Evolutionary conservation across 768 basidiomycete genomes (phyloP), one percentile per base, ranked within the genome.

Genomic region (Stropharia rugosoannulata): DNA sequence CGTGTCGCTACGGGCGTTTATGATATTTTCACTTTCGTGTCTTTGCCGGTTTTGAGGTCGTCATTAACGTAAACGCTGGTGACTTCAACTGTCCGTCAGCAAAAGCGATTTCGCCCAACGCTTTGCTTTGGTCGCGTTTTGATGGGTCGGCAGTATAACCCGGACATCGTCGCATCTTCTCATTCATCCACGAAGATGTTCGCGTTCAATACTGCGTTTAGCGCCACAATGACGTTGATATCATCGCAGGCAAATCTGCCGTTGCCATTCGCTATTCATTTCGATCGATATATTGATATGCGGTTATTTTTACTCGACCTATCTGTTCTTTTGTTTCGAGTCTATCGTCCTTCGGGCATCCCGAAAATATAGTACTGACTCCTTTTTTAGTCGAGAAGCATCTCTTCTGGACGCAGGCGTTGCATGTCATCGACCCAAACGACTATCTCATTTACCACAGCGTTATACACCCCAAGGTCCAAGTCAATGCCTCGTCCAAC

Each of bases 361-460:
- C 16, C 43, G 18, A 48, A 48, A 57, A 32, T 27, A 58, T 57
- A 56, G 62, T 48, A 18, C 55, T 61, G 52, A 65, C 54, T 15
- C 4, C 22, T 11, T 41, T 54, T 59, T 5, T 63, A 90, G 88
- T 90, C 54, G 83, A 88, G 73, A 74, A 76, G 7, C 88, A 90
- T 71, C 68, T 78, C 15, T 89, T 88, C 65, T 90, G 88, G 88
- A 76, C 77, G 57, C 83, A 87, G 56, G 87, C 85, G 1, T 77
- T 82, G 54, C 65, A 78, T 3, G 66, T 82, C 29, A 71, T 90
- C 58, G 88, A 90, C 71, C 86, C 87, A 5, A 70, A 77, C 41
- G 86, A 87, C 63, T 60, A 69, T 40, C 76, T 85, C 18, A 76
- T 74, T 4, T 76, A 80, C 18, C 75, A 80, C 60, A 74, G 79